A percentile compares a stretch with the other conserved stretches of the same genome.
Conservation (phyloP, 2,329 filamentous ascomycete species). For the Fusarium stilboides region DNA sequence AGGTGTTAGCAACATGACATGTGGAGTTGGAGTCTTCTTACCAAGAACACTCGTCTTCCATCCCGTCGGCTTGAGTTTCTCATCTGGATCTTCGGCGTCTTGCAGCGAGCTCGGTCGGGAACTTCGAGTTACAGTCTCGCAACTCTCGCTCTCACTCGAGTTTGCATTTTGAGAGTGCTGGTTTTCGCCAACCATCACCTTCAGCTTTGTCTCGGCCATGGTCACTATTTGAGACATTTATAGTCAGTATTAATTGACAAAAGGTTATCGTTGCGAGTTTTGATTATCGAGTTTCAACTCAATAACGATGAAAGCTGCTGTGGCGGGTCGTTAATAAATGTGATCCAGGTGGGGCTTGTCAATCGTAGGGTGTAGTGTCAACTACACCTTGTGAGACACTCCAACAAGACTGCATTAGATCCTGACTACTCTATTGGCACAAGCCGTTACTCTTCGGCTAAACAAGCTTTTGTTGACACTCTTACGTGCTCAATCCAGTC, state of each 20-base stretch:
- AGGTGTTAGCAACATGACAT: fast-evolving
- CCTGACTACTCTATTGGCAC: no score
- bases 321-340: no score
- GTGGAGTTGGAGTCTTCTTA: not conserved
- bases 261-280: no score
- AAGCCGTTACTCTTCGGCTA: no score
- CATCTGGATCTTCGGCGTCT: fast-evolving
- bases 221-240: fast-evolving
- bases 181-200: not conserved
- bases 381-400: no score
- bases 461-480: no score
- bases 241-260: no score
- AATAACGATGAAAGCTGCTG: no score
- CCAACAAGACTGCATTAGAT: no score
- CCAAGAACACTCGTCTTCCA: not conserved
- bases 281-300: no score
- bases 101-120: fast-evolving
- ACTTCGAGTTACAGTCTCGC: not conserved
- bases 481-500: no score
- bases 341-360: not conserved
- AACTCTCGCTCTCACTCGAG: not conserved
- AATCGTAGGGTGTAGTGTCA: not conserved
- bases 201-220: not conserved
- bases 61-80: not conserved
- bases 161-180: not conserved